Evolutionary conservation across 768 basidiomycete genomes (phyloP).

Genomic region (Suillus decipiens): DNA sequence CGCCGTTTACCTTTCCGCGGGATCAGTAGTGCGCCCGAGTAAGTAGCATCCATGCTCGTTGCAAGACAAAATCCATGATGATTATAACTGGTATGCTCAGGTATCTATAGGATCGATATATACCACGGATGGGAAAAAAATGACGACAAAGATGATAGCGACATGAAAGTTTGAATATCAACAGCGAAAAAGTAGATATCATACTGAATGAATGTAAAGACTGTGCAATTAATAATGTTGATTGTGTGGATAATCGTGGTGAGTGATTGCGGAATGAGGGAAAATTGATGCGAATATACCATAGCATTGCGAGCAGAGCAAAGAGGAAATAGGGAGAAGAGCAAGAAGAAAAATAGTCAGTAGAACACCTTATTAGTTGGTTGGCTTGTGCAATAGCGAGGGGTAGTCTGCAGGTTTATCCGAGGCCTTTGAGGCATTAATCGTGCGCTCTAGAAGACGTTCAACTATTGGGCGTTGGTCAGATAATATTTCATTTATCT

Average conservation of each 20-base stretch:
- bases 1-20: slow-evolving; percentile 22
- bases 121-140: slow-evolving; percentile 14
- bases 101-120: slow-evolving; percentile 18
- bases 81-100: slow-evolving; percentile 23
- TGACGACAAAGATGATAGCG: slow-evolving; percentile 21
- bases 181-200: slow-evolving; percentile 36
- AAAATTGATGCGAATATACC: slow-evolving; percentile 36
- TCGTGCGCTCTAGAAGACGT: slow-evolving; percentile 60
- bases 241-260: slow-evolving; percentile 32
- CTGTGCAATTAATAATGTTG: slow-evolving; percentile 39
- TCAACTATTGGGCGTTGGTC: slow-evolving; percentile 50
- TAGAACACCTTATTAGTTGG: slow-evolving; percentile 21
- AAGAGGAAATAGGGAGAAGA: slow-evolving; percentile 19
- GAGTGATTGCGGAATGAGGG: slow-evolving; percentile 33
- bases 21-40: background rate
- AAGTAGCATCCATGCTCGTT: background rate
- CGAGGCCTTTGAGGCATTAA: slow-evolving; percentile 29
- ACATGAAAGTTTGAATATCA: slow-evolving; percentile 29
- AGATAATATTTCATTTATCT: slow-evolving; percentile 20
- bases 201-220: slow-evolving; percentile 25
- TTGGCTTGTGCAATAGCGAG: slow-evolving; percentile 26
- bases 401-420: slow-evolving; percentile 35
- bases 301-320: slow-evolving; percentile 37
- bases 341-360: slow-evolving; percentile 13
- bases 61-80: slow-evolving; percentile 12